These are phyloP conservation scores for Fistulifera pelliculosa DNA, from an alignment of 108 stramenopile species.

Conservation along the genomic window DNA sequence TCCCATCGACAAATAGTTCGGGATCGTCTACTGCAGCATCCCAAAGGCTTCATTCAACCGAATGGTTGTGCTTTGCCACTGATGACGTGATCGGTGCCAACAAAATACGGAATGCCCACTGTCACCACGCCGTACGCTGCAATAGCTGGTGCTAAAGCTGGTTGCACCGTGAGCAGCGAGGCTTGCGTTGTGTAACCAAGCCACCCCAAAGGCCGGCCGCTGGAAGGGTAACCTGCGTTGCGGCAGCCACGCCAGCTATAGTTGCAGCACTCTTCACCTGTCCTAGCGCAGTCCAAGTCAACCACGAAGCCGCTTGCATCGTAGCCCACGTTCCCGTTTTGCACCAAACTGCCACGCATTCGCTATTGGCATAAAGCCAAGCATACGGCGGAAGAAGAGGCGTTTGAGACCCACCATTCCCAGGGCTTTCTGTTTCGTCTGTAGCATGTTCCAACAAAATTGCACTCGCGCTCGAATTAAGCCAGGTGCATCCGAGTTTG, in stretches of 20 bases:
- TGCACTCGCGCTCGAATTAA: slow-evolving; percentile 44
- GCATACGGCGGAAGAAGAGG: slow-evolving; percentile 43
- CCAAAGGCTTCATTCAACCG: slow-evolving; percentile 57
- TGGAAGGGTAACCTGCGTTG: slow-evolving; percentile 52
- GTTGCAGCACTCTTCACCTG: slow-evolving; percentile 65
- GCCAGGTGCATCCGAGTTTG: slow-evolving; percentile 4
- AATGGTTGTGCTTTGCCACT: slow-evolving; percentile 55
- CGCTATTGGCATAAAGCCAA: slow-evolving; percentile 61
- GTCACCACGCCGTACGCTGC: slow-evolving; percentile 62
- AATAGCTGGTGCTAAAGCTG: slow-evolving; percentile 56
- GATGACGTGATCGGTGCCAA: slow-evolving; percentile 29
- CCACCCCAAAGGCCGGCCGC: slow-evolving; percentile 78
- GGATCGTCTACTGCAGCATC: slow-evolving; percentile 37
- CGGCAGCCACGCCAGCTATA: slow-evolving; percentile 46
- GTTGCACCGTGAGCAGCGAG: slow-evolving; percentile 41
- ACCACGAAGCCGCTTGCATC: slow-evolving; percentile 39
- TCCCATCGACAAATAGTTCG: slow-evolving; percentile 62
- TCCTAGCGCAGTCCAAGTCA: slow-evolving; percentile 48
- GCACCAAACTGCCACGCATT: slow-evolving; percentile 80
- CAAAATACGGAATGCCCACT: slow-evolving; percentile 53
- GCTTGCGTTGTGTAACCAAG: slow-evolving; percentile 57
- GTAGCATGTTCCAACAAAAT: slow-evolving; percentile 38
- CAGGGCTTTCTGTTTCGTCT: neutral
- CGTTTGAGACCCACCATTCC: neutral
- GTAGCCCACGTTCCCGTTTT: slow-evolving; percentile 55